Base-by-base conservation (phyloP, 495 filamentous ascomycete genomes). In the Podospora pseudoanserina region DNA sequence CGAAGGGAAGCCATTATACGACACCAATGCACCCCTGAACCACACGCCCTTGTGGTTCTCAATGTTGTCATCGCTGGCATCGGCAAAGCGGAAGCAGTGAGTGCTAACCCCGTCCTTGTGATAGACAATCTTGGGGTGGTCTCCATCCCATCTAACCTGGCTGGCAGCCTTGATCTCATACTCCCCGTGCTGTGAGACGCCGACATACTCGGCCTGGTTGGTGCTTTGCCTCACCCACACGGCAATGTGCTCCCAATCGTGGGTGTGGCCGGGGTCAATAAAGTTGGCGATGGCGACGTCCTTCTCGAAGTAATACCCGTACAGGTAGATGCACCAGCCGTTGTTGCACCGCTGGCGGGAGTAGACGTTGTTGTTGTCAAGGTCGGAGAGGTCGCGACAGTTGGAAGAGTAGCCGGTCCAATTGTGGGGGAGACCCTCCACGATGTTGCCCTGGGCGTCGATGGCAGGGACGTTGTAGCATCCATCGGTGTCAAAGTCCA, bases 221-320 rank as follows among this genome's bases (percentile, higher is more conserved):
- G 39, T 61, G 16, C 2, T 57, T 58, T 74, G 60, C 56, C 73
- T 68, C 1, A 77, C 77, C 75, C 80, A 83, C 19, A 83, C 81
- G 2, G 73, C 79, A 27, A 83, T 75, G 73, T 83, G 81, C 73
- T 83, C 81, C 81, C 81, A 83, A 73, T 83, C 81, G 74, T 83
- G 78, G 1, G 69, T 71, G 66, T 82, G 80, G 20, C 80, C 79
- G 3, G 57, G 63, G 53, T 79, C 77, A 18, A 74, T 4, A 49
- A 80, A 69, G 67, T 80, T 69, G 59, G 75, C 53, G 26, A 79
- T 59, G 0, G 77, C 71, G 1, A 81, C 78, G 71, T 83, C 81
- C 72, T 82, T 83, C 71, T 82, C 80, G 32, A 82, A 83, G 72
- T 82, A 83, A 70, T 82, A 82, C 63, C 78, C 79, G 73, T 83